Conservation (phyloP, 441 rosid genomes). For the Jatropha multifida region DNA sequence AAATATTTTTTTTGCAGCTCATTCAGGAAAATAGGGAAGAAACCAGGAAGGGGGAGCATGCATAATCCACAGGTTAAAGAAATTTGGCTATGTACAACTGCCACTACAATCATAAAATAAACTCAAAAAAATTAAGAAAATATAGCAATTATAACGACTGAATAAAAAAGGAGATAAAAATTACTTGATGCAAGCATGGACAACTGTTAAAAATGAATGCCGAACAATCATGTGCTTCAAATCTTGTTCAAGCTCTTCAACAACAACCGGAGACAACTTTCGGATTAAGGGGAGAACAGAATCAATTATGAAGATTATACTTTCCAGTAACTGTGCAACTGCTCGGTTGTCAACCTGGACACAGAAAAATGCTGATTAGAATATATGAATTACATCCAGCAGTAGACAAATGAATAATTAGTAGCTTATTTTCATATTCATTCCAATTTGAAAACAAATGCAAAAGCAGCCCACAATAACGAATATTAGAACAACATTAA, state of each 20-base stretch:
- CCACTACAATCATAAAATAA: background rate
- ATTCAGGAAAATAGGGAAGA: background rate
- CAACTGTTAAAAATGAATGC: conserved; percentile 96
- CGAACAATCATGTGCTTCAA: conserved; percentile 95
- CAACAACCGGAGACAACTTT: conserved; percentile 73
- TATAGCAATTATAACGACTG: conserved; percentile 17
- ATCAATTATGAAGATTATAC: conserved; percentile 87
- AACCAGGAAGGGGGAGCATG: background rate
- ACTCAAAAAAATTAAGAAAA: conserved; percentile 6
- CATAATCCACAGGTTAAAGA: background rate
- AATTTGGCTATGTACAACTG: background rate
- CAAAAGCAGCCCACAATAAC: background rate
- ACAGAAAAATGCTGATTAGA: conserved; percentile 31
- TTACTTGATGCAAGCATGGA: conserved; percentile 99
- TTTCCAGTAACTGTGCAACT: conserved; percentile 90
- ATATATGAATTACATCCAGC: conserved; percentile 14
- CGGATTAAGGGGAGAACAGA: conserved; percentile 85
- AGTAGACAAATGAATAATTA: background rate
- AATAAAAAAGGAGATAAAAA: conserved; percentile 17
- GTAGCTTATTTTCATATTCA: background rate
- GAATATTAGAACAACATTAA: no score
- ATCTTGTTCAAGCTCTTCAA: conserved; percentile 96
- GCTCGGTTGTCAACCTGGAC: conserved; percentile 85
- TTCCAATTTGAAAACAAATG: background rate
- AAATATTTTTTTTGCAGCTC: background rate